Conservation (phyloP, 2,329 filamentous ascomycete species). For the Ascochyta clinopodiicola region DNA sequence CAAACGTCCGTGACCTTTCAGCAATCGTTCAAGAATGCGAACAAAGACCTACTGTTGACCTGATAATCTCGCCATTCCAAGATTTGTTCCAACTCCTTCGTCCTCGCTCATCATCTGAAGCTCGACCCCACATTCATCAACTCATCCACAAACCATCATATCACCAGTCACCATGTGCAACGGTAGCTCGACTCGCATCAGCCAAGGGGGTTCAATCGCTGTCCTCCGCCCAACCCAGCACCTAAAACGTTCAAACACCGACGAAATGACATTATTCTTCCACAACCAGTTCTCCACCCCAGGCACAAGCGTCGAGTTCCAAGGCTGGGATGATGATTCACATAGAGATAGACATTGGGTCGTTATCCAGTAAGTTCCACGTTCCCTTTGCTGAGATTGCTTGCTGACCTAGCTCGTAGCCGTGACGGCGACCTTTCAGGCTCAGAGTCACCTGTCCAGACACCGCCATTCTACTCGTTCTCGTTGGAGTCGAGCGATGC, state of each 20-base stretch:
- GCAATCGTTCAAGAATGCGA: not conserved
- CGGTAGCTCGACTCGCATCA: constrained; percentile 35
- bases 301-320: constrained; percentile 38
- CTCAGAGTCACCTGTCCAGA: not conserved
- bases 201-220: constrained; percentile 47
- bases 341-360: constrained; percentile 30
- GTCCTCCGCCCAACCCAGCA: constrained; percentile 33
- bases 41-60: not conserved
- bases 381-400: not conserved
- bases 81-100: not conserved
- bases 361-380: constrained; percentile 38
- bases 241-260: constrained; percentile 10
- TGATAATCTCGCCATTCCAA: not conserved
- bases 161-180: constrained; percentile 1
- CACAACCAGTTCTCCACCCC: constrained; percentile 30
- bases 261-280: constrained; percentile 39
- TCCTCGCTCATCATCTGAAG: not conserved
- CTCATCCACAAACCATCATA: not conserved
- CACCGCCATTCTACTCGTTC: constrained; percentile 37
- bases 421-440: constrained; percentile 41
- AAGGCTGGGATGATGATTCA: constrained; percentile 24
- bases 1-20: not conserved
- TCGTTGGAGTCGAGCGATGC: constrained; percentile 14
- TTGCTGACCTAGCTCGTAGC: constrained; percentile 18
- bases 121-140: not conserved